Base-by-base conservation (phyloP, 1,139 yeast species). In the Taphrina flavorubra region DNA sequence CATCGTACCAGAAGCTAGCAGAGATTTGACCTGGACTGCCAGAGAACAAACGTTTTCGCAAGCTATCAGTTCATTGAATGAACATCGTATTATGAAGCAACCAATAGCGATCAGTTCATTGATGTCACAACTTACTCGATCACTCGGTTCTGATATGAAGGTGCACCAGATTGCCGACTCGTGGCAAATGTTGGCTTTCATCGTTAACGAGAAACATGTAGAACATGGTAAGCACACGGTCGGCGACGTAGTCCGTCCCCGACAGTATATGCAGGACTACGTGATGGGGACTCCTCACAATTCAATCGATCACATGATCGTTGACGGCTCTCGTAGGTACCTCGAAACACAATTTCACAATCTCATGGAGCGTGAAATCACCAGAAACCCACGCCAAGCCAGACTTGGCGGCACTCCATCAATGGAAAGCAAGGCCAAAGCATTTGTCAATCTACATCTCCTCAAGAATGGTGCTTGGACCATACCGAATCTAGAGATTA, bases 291-390 rank as follows among this genome's bases (percentile, higher is more conserved):
- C 81, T 69, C 79, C 80, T 69, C 14, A 18, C 7, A n/a, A 16
- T 2, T n/a, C 25, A n/a, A 53, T 53, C 58, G 36, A 31, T 14
- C 16, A n/a, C 13, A 53, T 53, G 58, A 83, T 90, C 55, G 84
- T 86, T 7, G 76, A 78, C 13, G 87, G 85, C 69, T 85, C 95
- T 36, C 85, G 84, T 73, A 73, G 77, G 8, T 88, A 84, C 74
- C 81, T 94, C 73, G 96, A 94, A 76, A 77, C 79, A 13, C 97
- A 94, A n/a, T 92, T 91, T 77, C 85, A 84, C 75, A 88, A 85
- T 61, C 86, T 88, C 76, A 84, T 92, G 72, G 92, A 90, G 74
- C 86, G 84, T 58, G 83, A 90, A 63, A 91, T 90, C 76, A 82
- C 85, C 51, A 87, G 87, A 71, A 80, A 85, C 72, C 84, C 85